A percentile compares a stretch with the other conserved stretches of the same genome.
Evolutionary conservation across 495 filamentous ascomycete species (phyloP).

Genomic region (Penicillium pancosmium): DNA sequence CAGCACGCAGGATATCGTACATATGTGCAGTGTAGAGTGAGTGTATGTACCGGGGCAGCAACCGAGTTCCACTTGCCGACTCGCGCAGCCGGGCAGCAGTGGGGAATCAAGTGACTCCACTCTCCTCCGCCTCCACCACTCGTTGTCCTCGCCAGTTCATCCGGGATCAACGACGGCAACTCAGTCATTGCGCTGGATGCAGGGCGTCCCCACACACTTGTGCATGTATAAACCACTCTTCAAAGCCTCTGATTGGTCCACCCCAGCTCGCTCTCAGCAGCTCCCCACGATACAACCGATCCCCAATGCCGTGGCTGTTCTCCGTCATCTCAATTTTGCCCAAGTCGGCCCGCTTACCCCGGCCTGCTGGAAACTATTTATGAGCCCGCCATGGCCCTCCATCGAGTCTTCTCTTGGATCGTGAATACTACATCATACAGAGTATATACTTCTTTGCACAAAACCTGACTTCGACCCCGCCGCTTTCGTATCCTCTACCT

Average conservation of each 20-base stretch:
- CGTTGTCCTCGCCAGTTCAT: neutral
- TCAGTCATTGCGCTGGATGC: conserved; percentile 3
- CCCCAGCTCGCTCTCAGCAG: neutral
- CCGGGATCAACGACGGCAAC: conserved; percentile 15
- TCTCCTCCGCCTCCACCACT: neutral
- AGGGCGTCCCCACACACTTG: conserved; percentile 8
- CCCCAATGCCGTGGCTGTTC: conserved; percentile 46
- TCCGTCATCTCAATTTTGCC: conserved; percentile 25
- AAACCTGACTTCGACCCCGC: too few species aligned
- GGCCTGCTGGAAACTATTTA: conserved; percentile 37
- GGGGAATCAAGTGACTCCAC: neutral
- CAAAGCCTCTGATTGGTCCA: conserved; percentile 17
- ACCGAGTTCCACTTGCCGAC: conserved; percentile 4
- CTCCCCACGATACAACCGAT: conserved; percentile 43
- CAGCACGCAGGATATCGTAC: too few species aligned
- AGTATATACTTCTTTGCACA: conserved; percentile 6
- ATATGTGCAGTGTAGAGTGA: too few species aligned
- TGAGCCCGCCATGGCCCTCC: conserved; percentile 29
- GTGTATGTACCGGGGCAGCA: conserved; percentile 1
- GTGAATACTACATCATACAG: conserved; percentile 8
- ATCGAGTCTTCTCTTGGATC: conserved; percentile 7
- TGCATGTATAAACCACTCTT: conserved; percentile 10
- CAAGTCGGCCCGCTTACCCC: conserved; percentile 30
- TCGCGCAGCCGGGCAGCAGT: neutral
- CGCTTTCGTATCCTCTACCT: conserved; percentile 2